Base-by-base conservation (phyloP, 352 stramenopile species). In the Phytophthora vignae region DNA sequence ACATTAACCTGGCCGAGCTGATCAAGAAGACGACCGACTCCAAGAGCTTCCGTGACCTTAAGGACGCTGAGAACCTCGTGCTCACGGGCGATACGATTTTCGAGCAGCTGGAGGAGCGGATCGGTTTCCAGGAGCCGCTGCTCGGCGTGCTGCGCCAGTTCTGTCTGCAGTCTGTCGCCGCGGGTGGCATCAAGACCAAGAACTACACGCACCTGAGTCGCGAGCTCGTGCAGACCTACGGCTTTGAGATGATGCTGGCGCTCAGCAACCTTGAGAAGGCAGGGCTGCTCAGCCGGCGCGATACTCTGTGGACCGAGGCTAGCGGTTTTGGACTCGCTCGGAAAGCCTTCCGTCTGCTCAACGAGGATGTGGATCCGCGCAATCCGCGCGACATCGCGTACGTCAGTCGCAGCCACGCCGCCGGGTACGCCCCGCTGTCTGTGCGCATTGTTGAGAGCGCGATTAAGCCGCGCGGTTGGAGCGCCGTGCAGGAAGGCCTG, bases 1-100 rank as follows among this genome's bases (percentile, higher is more conserved):
- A 99, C 78, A 99, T 99, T 70, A 97, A 99, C 71, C 78, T 99
- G 58, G 97, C 97, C 4, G 97, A 99, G 79, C 67, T 98, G 1
- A 90, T 99, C 55, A 99, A 99, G 72, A 93, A 95, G 58, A 96
- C 88, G 3, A 98, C 97, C 1, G 94, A 99, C 81, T 90, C 92
- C 55, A 92, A 96, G 50, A 76, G 74, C 9, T 99, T 99, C 78
- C 91, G 96, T 17, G 93, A 98, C 65, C 83, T 98, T 40, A 99
- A 98, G 87, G 87, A 99, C 55, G 95, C 89, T 2, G 97, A 99
- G 78, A 90, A 98, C 46, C 83, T 91, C 21, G 98, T 99, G 79
- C 84, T 99, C 33, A 98, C 98, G 79, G 97, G 96, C 25, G 96
- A 99, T 72, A 90, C 90, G 7, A 94, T 97, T 67, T 98, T 98